Evolutionary conservation across 2,329 filamentous ascomycete species (phyloP).

Genomic region (Curvularia sp.): DNA sequence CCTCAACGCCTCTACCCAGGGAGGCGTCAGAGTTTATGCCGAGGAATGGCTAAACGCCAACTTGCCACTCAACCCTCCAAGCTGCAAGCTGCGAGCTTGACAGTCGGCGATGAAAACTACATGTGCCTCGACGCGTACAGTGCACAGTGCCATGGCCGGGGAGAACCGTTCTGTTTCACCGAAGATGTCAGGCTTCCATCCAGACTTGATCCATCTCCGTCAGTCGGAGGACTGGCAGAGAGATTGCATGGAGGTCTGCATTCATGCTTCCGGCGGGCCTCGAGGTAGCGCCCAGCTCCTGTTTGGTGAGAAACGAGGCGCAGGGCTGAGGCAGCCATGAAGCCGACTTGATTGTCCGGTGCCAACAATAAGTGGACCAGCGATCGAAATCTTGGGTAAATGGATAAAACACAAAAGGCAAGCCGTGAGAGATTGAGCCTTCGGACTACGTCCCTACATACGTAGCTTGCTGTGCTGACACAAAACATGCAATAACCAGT

Average conservation of each 20-base stretch:
- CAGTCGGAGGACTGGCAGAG: background rate
- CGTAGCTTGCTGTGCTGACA: constrained; percentile 3
- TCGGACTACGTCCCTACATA: background rate
- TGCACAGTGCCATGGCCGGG: background rate
- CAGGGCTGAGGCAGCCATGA: constrained; percentile 12
- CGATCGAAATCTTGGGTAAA: constrained; percentile 24
- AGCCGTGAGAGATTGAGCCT: constrained; percentile 3
- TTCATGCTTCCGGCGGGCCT: constrained; percentile 19
- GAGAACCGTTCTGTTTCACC: constrained; percentile 5
- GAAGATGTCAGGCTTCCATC: constrained; percentile 11
- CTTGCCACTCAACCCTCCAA: background rate
- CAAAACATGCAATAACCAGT: constrained; percentile 6
- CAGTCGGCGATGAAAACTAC: constrained; percentile 8
- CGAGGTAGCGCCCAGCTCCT: constrained; percentile 6
- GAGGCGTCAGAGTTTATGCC: constrained; percentile 11
- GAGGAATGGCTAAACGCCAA: constrained; percentile 5
- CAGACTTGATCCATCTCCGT: constrained; percentile 2
- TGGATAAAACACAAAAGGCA: constrained; percentile 15
- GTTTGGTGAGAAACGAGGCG: constrained; percentile 8
- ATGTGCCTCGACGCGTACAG: constrained; percentile 9
- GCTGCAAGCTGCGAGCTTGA: background rate
- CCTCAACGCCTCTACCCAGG: constrained; percentile 11
- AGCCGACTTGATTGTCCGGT: constrained; percentile 1
- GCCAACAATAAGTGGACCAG: constrained; percentile 6
- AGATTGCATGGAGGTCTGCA: constrained; percentile 19